Base-by-base conservation (phyloP, 768 basidiomycete genomes). In the Lyophyllum semitale region DNA sequence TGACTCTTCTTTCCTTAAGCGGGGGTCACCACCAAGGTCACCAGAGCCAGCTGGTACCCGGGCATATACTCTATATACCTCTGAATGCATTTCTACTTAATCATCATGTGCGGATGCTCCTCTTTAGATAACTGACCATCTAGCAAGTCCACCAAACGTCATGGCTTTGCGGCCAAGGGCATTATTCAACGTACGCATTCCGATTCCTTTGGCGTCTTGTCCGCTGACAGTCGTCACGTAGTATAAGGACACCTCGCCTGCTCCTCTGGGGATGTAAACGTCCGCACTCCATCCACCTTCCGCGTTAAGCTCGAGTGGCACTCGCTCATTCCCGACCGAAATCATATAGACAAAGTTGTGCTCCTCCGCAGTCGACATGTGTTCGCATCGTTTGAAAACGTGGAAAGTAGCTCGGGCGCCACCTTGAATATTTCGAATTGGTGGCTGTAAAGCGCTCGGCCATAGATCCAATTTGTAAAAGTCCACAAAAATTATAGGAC, bases 331-430 rank as follows among this genome's bases (percentile, higher is more conserved):
- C 41, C 71, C 72, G 20, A 68, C 57, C 30, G 65, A 66, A 40
- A 80, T 61, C 47, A 78, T 65, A 54, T 71, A 70, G 12, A 79
- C 71, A 53, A 73, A 76, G 53, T 79, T 78, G 58, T 81, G 75
- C 18, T 54, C 58, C 41, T 76, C 72, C 7, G 62, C 68, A 13
- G 66, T 75, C 11, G 76, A 76, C 71, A 77, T 71, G 61, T 81
- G 80, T 60, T 76, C 71, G 59, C 80, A 81, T 54, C 71, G 68
- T 60, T 80, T 81, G 57, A 70, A 73, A 1, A 79, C 46, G 27
- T 68, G 69, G 60, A 81, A 81, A 37, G 60, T 68, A 22, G 70
- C 62, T 55, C 66, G 69, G 38, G 66, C 64, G n/a, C 74, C 74
- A 22, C 70, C 61, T 45, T 67, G 60, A 22, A 81, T 65, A 32